Conservation (phyloP, 148 eudicot species). For the Agrostemma githago region DNA sequence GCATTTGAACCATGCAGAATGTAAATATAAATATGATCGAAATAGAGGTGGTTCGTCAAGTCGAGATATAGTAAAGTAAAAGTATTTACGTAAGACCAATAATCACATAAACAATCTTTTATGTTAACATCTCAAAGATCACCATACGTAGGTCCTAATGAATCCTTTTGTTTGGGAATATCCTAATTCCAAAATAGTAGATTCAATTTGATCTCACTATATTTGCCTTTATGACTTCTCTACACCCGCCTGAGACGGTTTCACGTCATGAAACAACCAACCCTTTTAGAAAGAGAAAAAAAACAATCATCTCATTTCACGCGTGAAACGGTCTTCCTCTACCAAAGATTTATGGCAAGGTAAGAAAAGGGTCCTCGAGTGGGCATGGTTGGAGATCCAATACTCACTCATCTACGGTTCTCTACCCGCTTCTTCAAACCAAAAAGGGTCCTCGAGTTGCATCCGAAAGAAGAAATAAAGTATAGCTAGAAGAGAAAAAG, state of each 20-base stretch:
- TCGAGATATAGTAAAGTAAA: background rate
- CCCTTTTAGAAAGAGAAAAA: too few relatives aligned
- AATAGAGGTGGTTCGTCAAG: too few relatives aligned
- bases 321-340: too few relatives aligned
- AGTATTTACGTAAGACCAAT: background rate
- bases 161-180: background rate
- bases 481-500: background rate
- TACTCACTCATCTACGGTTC: too few relatives aligned
- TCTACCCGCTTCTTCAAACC: too few relatives aligned
- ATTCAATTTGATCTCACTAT: background rate
- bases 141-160: background rate
- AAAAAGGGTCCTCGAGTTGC: background rate
- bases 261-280: too few relatives aligned
- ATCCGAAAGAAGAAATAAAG: background rate
- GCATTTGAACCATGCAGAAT: too few relatives aligned
- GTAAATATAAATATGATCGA: too few relatives aligned
- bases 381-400: too few relatives aligned
- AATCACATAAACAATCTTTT: background rate
- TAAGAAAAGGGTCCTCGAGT: too few relatives aligned
- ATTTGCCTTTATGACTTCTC: background rate
- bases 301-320: too few relatives aligned
- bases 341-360: too few relatives aligned
- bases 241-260: background rate
- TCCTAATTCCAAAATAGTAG: background rate
- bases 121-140: slow-evolving; percentile 1